Percentiles rank a stretch among this genome's conserved stretches.
Conservation (phyloP, 2,329 filamentous ascomycete species). For the Claviceps maximensis region DNA sequence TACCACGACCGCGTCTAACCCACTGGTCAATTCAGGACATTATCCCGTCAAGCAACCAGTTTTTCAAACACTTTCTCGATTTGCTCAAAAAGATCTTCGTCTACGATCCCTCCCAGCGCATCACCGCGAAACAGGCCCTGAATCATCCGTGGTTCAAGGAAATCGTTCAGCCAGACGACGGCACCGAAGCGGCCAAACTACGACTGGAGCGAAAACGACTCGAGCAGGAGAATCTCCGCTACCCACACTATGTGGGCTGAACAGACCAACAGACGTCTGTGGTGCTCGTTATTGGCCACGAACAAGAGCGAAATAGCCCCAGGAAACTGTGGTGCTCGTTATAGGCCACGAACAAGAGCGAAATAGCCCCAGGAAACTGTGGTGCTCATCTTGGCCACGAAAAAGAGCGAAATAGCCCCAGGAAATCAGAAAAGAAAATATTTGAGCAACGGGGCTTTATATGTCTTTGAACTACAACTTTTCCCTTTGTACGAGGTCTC, state of each 20-base stretch:
- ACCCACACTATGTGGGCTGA: neutral
- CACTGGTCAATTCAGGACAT: conserved; percentile 26
- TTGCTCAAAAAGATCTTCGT: conserved; percentile 47
- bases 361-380: neutral
- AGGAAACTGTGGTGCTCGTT: neutral
- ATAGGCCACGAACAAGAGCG: neutral
- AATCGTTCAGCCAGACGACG: conserved; percentile 43
- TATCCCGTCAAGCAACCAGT: conserved; percentile 39
- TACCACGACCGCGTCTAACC: neutral
- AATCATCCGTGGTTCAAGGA: conserved; percentile 50
- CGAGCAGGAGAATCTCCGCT: conserved; percentile 5
- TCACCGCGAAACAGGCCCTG: conserved; percentile 46
- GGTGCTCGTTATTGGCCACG: no score
- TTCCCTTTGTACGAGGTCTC: neutral
- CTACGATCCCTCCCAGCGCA: conserved; percentile 45
- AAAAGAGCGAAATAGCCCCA: neutral
- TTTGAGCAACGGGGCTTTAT: neutral
- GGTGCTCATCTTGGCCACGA: neutral
- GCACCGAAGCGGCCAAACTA: conserved; percentile 46
- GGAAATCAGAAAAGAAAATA: neutral
- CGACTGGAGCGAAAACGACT: conserved; percentile 14
- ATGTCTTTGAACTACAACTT: neutral
- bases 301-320: no score
- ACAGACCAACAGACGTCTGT: neutral
- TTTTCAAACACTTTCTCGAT: conserved; percentile 42